Evolutionary conservation across 2,329 filamentous ascomycete species (phyloP).

Genomic region (Cordyceps tenuipes): DNA sequence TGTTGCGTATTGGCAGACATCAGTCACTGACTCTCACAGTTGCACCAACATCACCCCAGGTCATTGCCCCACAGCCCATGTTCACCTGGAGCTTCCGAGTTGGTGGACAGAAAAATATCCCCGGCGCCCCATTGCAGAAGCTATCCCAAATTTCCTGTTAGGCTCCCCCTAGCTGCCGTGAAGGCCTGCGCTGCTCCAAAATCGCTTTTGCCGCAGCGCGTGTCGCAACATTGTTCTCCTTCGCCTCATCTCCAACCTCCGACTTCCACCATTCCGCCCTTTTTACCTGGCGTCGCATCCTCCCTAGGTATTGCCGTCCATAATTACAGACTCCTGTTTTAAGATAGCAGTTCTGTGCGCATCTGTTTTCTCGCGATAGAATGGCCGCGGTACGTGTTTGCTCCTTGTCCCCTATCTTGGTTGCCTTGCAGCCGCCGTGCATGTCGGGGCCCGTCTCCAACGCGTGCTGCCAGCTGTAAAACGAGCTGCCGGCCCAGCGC

Average conservation of each 20-base stretch:
- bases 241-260: slow-evolving; percentile 11
- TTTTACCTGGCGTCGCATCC: slow-evolving; percentile 10
- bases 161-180: too few relatives aligned
- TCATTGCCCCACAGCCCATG: not conserved
- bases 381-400: slow-evolving; percentile 35
- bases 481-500: slow-evolving; percentile 5
- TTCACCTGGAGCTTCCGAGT: not conserved
- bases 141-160: not conserved
- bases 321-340: slow-evolving; percentile 7
- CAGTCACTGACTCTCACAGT: too few relatives aligned
- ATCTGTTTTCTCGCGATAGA: slow-evolving; percentile 26
- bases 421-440: slow-evolving; percentile 8
- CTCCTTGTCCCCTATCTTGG: slow-evolving; percentile 13
- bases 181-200: not conserved
- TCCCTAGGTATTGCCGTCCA: slow-evolving; percentile 6
- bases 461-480: slow-evolving; percentile 11
- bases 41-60: too few relatives aligned
- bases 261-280: slow-evolving; percentile 1
- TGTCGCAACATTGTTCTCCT: slow-evolving; percentile 6
- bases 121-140: slow-evolving; percentile 10
- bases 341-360: slow-evolving; percentile 13
- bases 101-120: slow-evolving; percentile 13
- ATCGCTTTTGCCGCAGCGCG: slow-evolving; percentile 3
- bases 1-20: too few relatives aligned
- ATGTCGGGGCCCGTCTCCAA: slow-evolving; percentile 1